A percentile compares a stretch with the other conserved stretches of the same genome.
phyloP scores from a whole-genome alignment of 1,284 basidiomycete genomes.

The Megacollybia platyphylla region DNA sequence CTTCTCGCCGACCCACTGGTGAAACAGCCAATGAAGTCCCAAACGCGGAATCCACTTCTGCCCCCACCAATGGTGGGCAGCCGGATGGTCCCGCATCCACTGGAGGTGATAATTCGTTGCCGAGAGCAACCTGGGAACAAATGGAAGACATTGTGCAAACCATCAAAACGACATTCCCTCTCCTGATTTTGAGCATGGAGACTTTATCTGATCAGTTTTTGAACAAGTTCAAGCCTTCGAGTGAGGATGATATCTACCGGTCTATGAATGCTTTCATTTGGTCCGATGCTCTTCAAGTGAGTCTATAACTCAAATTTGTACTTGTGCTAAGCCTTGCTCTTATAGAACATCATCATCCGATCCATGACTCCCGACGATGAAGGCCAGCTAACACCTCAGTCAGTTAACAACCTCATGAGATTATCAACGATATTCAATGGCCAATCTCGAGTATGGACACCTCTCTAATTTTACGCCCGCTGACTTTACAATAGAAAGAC shows the following conservation, averaged over 20 bases:
- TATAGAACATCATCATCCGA: slow-evolving; percentile 60
- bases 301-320: slow-evolving; percentile 6
- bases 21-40: background rate
- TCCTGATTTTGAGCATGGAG: slow-evolving; percentile 92
- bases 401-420: background rate
- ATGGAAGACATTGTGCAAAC: slow-evolving; percentile 93
- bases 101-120: slow-evolving; percentile 14
- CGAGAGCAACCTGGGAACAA: slow-evolving; percentile 78
- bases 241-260: slow-evolving; percentile 94
- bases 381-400: slow-evolving; percentile 44
- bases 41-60: background rate
- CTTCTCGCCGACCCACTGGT: background rate
- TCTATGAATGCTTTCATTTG: slow-evolving; percentile 72
- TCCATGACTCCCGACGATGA: slow-evolving; percentile 65
- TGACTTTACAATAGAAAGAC: slow-evolving; percentile 42
- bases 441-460: background rate
- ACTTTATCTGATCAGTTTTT: slow-evolving; percentile 96
- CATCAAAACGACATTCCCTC: slow-evolving; percentile 93
- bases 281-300: slow-evolving; percentile 59
- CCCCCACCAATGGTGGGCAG: background rate
- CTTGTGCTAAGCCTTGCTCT: slow-evolving; percentile 5
- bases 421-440: background rate
- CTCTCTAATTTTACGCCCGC: slow-evolving; percentile 3
- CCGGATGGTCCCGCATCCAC: background rate
- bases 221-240: slow-evolving; percentile 81